phyloP scores from a whole-genome alignment of 345 rosid genomes.

The Eucalyptus sp. region DNA sequence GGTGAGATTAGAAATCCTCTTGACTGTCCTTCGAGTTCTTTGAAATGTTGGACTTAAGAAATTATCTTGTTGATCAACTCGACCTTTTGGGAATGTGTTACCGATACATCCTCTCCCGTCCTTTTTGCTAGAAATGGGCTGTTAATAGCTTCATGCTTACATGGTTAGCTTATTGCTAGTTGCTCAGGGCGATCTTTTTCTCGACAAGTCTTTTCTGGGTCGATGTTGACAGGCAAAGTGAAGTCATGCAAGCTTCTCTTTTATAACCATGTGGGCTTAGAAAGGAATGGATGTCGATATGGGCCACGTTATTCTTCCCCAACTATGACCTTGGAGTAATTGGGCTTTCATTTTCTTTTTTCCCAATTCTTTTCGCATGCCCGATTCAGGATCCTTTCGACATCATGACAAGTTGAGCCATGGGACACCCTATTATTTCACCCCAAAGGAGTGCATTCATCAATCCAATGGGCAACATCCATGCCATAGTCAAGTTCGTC shows the following conservation, averaged over 20 bases:
- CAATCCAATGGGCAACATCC: background rate
- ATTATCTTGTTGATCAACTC: no score
- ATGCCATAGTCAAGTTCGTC: background rate
- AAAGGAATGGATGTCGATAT: slow-evolving; percentile 61
- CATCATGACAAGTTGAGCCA: background rate
- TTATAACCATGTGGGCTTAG: slow-evolving; percentile 18
- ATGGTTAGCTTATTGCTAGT: no score
- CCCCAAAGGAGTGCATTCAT: background rate
- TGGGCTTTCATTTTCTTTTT: background rate
- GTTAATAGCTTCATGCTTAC: no score
- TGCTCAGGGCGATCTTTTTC: no score
- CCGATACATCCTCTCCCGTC: no score
- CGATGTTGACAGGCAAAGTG: no score
- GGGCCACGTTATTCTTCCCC: slow-evolving; percentile 34
- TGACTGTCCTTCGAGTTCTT: background rate
- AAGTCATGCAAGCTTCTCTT: no score
- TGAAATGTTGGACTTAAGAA: no score
- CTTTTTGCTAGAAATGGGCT: no score
- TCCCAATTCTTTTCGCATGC: background rate
- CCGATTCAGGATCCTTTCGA: background rate
- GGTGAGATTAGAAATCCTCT: background rate
- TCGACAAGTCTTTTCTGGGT: no score
- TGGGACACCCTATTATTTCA: background rate
- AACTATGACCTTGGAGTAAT: background rate
- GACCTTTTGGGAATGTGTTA: no score